phyloP scores from a whole-genome alignment of 2,329 filamentous ascomycete species.

The Dactylellina drechsleri region DNA sequence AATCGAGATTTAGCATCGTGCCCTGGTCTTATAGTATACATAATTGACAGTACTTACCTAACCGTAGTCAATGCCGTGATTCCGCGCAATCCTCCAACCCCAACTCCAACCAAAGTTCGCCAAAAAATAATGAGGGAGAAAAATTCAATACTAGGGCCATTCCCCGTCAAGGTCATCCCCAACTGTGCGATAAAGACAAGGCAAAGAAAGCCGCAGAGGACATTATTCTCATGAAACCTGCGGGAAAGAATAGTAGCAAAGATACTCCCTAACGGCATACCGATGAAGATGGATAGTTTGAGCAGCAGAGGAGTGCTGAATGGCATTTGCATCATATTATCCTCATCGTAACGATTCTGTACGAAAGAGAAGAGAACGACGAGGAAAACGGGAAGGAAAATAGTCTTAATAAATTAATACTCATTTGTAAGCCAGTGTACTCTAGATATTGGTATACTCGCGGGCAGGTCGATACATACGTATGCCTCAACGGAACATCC shows the following conservation, averaged over 20 bases:
- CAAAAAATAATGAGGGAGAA: slow-evolving; percentile 65
- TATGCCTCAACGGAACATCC: slow-evolving; percentile 28
- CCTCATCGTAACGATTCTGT: not conserved
- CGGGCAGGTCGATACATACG: slow-evolving; percentile 5
- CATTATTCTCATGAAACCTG: slow-evolving; percentile 19
- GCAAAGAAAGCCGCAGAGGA: slow-evolving; percentile 2
- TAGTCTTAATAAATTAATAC: slow-evolving; percentile 15
- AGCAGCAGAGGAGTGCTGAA: not conserved
- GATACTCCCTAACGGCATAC: slow-evolving; percentile 35
- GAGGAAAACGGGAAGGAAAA: slow-evolving; percentile 19
- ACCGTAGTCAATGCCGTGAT: slow-evolving; percentile 15
- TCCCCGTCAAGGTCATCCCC: slow-evolving; percentile 64
- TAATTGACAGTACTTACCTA: slow-evolving; percentile 14
- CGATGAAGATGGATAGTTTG: slow-evolving; percentile 26
- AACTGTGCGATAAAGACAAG: slow-evolving; percentile 65
- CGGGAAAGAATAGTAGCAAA: slow-evolving; percentile 4
- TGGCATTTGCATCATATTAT: not conserved
- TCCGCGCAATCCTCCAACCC: slow-evolving; percentile 70
- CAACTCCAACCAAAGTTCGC: slow-evolving; percentile 66
- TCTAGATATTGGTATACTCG: not conserved
- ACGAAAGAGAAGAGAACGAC: slow-evolving; percentile 3
- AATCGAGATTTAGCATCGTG: not conserved
- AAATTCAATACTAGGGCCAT: slow-evolving; percentile 63
- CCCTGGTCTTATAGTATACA: not conserved
- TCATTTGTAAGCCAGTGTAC: not conserved